Evolutionary conservation across 768 basidiomycete species (phyloP), one percentile per base, ranked within the genome.

Genomic region (Boletus eberwhitei): DNA sequence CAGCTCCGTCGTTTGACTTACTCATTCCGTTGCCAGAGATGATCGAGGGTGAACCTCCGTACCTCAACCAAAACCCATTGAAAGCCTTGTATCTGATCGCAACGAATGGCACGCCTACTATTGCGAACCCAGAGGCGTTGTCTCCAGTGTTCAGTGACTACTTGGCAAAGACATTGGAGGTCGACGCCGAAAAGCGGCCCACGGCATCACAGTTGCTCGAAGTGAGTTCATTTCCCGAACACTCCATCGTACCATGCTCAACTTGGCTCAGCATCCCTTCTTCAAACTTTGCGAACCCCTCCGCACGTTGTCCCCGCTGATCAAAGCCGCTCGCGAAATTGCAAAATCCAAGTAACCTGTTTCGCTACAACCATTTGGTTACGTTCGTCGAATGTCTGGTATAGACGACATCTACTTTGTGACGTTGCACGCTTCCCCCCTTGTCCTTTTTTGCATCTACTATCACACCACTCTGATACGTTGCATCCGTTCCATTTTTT

Each of bases 81-180:
- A 98, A 97, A 71, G 97, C 97, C 3, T 75, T 99, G 41, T 99
- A 98, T 72, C 83, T 99, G 45, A 99, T 99, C 64, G 96, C 96
- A 2, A 99, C 96, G 9, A 98, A 98, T 63, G 96, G 97, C 26
- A 98, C 96, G 22, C 97, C 97, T 0, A 89, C 88, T 49, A 93
- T 99, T 61, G 89, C 92, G 50, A 98, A 97, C 71, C 95, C 95
- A 9, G 87, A 87, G 64, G 74, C 79, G 49, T 72, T 89, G 34
- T 88, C 86, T 3, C 65, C 83, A 0, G 79, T 89, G 16, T 98
- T 99, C 77, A 86, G 83, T 50, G 92, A 97, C 65, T 99, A 97
- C 64, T 77, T 99, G 40, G 80, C 86, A 5, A 86, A 88, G 73
- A 87, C 88, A 9, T 76, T 98, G 43, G 94, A 97, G 64, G 97